Base-by-base conservation (phyloP, 768 basidiomycete species). In the Auricularia sp. region DNA sequence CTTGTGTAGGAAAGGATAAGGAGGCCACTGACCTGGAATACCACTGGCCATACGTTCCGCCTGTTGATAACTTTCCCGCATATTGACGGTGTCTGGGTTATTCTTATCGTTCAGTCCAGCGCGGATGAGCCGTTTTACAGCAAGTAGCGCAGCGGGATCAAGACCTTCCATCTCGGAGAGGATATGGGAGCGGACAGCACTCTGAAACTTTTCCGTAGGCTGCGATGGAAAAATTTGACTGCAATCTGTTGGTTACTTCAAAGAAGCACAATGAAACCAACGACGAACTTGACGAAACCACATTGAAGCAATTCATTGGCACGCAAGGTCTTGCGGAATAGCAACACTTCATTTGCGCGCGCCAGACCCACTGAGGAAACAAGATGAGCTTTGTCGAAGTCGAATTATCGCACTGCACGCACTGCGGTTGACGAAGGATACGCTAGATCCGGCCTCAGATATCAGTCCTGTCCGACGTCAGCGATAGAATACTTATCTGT, bases 11-110 rank as follows among this genome's bases (percentile, higher is more conserved):
- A 42, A 8, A 42, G 39, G 39, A 7, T 14, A 42, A 29, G 29
- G 24, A 33, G 56, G 11, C 11, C 6, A 81, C 66, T 73, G 72
- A 1, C 65, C 44, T 10, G 88, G 88, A 47, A 84, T 74, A 1
- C 86, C 87, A 64, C 82, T 86, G 3, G 80, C 82, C 70, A 89
- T 82, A 62, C 82, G 79, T 59, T 82, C 83, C 3, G 86, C 87
- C 75, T 89, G 88, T 11, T 83, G 80, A 70, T 87, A 88, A 63
- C 84, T 86, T 73, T 89, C 87, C 58, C 87, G 79, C 14, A 88
- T 76, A 68, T 87, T 87, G 11, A 83, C 82, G 3, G 82, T 82
- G 71, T 89, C 85, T 2, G 83, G 81, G 63, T 84, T 75, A 58
- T 86, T 86, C 72, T 82, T 85, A 69, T 88, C 87, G 45, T 81